These are phyloP conservation scores for Plasmodium gaboni DNA, from an alignment of 169 alveolate species.

Conservation along the genomic window DNA sequence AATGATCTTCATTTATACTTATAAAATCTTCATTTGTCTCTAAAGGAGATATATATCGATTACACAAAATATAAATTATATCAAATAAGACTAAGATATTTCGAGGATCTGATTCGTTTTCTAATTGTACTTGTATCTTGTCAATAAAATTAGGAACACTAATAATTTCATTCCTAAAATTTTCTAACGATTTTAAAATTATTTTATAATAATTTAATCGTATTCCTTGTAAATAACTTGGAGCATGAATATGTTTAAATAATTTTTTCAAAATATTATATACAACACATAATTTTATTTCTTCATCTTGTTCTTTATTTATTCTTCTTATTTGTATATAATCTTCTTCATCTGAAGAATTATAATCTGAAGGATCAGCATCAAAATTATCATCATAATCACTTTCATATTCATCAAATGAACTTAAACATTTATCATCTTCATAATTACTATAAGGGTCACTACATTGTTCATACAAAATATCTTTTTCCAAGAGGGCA, in stretches of 20 bases:
- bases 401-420: not conserved
- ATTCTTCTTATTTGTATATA: not conserved
- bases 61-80: conserved; percentile 33
- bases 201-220: conserved; percentile 34
- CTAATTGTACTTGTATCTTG: conserved; percentile 61
- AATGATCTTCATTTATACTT: not conserved
- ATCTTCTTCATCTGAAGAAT: conserved; percentile 16
- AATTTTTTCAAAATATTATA: conserved; percentile 43
- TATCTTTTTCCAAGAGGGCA: not conserved
- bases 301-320: not conserved
- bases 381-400: not conserved
- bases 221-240: conserved; percentile 55
- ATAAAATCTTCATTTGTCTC: not conserved
- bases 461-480: not conserved
- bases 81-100: conserved; percentile 47
- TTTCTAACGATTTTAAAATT: conserved; percentile 29
- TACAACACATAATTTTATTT: conserved; percentile 24
- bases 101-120: conserved; percentile 63
- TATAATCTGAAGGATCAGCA: not conserved
- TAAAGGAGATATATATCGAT: conserved; percentile 24
- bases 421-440: not conserved
- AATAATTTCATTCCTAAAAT: conserved; percentile 27
- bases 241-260: conserved; percentile 56
- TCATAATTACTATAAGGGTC: not conserved
- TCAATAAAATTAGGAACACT: conserved; percentile 41